phyloP scores from a whole-genome alignment of 805 yeast genomes.

The Candida ulmi region DNA sequence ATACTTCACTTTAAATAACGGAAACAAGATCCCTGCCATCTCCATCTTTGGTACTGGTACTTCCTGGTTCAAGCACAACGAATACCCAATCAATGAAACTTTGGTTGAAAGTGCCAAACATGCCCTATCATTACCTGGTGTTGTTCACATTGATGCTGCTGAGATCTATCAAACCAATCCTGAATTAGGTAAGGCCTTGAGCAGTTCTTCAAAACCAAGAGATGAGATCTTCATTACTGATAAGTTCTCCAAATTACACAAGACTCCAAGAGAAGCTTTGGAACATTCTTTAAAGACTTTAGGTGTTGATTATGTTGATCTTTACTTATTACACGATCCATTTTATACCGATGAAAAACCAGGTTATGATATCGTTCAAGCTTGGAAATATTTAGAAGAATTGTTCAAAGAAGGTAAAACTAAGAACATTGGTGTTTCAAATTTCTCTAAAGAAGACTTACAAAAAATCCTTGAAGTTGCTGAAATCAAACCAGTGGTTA shows the following conservation, averaged over 20 bases:
- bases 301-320: slow-evolving; percentile 42
- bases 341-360: slow-evolving; percentile 26
- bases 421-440: slow-evolving; percentile 57
- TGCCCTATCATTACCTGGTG: slow-evolving; percentile 38
- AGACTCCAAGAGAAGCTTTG: slow-evolving; percentile 36
- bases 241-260: slow-evolving; percentile 35
- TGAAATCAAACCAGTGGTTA: slow-evolving; percentile 44
- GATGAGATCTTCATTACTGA: slow-evolving; percentile 49
- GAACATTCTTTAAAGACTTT: slow-evolving; percentile 32
- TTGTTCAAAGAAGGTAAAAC: slow-evolving; percentile 47
- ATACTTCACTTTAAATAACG: slow-evolving; percentile 27
- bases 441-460: slow-evolving; percentile 43
- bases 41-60: slow-evolving; percentile 59
- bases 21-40: slow-evolving; percentile 37
- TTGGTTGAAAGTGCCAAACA: slow-evolving; percentile 27
- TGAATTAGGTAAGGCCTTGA: slow-evolving; percentile 47
- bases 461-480: slow-evolving; percentile 34
- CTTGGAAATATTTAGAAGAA: slow-evolving; percentile 47
- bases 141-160: slow-evolving; percentile 54
- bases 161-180: slow-evolving; percentile 49
- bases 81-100: slow-evolving; percentile 22
- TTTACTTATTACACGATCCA: slow-evolving; percentile 48
- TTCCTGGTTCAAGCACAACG: slow-evolving; percentile 40
- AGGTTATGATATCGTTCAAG: slow-evolving; percentile 38
- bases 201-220: slow-evolving; percentile 36